Evolutionary conservation across 345 rosid species (phyloP).

Genomic region (Lepidium aucheri): DNA sequence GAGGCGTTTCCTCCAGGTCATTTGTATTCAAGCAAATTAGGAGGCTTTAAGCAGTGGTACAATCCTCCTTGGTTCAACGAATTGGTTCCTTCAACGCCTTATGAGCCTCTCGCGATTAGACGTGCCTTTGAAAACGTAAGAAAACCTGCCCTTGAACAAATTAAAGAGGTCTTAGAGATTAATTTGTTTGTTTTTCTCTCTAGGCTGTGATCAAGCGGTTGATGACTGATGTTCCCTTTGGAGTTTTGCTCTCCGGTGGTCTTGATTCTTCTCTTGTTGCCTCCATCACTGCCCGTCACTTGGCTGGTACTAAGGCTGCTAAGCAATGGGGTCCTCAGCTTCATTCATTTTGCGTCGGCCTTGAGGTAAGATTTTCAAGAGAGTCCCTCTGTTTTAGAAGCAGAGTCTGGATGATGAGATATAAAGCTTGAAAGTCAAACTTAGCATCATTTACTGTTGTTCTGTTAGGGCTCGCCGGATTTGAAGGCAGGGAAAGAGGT

Average conservation of each 20-base stretch:
- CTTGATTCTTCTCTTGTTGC: slow-evolving; percentile 93
- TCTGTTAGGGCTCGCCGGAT: slow-evolving; percentile 68
- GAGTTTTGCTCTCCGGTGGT: slow-evolving; percentile 91
- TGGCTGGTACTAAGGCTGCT: slow-evolving; percentile 65
- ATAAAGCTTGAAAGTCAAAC: not conserved
- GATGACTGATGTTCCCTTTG: slow-evolving; percentile 93
- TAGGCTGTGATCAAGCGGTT: slow-evolving; percentile 92
- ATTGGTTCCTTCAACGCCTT: slow-evolving; percentile 55
- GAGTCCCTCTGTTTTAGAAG: slow-evolving; percentile 2
- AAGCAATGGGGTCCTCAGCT: slow-evolving; percentile 81
- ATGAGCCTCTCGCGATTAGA: slow-evolving; percentile 72
- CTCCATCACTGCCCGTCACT: slow-evolving; percentile 69
- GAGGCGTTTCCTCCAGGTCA: slow-evolving; percentile 90
- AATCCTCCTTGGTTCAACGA: slow-evolving; percentile 86
- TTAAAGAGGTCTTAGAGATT: not conserved
- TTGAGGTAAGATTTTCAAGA: slow-evolving; percentile 47
- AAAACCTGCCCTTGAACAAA: not conserved
- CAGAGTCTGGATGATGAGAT: not conserved
- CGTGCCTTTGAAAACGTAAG: slow-evolving; percentile 68
- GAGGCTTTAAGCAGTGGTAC: slow-evolving; percentile 71
- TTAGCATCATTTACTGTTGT: not conserved
- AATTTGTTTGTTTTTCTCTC: not conserved
- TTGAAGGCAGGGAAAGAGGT: slow-evolving; percentile 81
- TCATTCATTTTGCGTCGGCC: slow-evolving; percentile 85
- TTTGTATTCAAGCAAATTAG: slow-evolving; percentile 72